phyloP scores from a whole-genome alignment of 345 rosid species.

The Citropsis articulata region DNA sequence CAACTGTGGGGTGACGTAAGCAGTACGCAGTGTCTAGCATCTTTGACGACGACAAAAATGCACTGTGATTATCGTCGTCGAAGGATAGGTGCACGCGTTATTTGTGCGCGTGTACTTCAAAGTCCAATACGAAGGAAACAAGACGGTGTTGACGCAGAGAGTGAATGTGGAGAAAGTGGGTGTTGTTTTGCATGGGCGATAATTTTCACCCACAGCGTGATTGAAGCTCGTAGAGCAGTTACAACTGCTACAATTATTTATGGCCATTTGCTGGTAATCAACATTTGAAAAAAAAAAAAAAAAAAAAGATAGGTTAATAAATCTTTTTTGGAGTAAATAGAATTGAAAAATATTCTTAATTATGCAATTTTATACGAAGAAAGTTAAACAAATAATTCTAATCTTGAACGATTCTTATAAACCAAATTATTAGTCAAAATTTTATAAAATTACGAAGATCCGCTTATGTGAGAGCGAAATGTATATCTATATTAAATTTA shows the following conservation, averaged over 20 bases:
- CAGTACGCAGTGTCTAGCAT: conserved; percentile 14
- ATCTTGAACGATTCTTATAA: too few relatives aligned
- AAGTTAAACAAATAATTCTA: too few relatives aligned
- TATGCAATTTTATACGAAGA: too few relatives aligned
- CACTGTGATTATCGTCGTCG: conserved; percentile 9
- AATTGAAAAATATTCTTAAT: too few relatives aligned
- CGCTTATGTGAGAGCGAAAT: too few relatives aligned
- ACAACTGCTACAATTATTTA: background rate
- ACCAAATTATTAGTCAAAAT: too few relatives aligned
- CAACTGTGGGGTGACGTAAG: conserved; percentile 31
- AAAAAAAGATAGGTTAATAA: too few relatives aligned
- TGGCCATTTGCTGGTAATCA: background rate
- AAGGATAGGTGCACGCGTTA: background rate
- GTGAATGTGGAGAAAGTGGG: background rate
- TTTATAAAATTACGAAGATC: too few relatives aligned
- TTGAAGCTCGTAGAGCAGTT: background rate
- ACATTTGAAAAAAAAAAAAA: too few relatives aligned
- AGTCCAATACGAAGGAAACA: background rate
- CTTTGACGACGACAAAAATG: conserved; percentile 23
- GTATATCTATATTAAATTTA: too few relatives aligned
- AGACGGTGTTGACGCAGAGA: background rate
- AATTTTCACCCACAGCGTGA: background rate
- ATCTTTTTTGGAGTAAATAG: too few relatives aligned
- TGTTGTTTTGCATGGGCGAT: background rate
- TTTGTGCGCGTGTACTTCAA: background rate